Percentiles rank a stretch among this genome's conserved stretches.
Conservation (phyloP, 768 basidiomycete genomes). For the Chlorophyllum brunneum region DNA sequence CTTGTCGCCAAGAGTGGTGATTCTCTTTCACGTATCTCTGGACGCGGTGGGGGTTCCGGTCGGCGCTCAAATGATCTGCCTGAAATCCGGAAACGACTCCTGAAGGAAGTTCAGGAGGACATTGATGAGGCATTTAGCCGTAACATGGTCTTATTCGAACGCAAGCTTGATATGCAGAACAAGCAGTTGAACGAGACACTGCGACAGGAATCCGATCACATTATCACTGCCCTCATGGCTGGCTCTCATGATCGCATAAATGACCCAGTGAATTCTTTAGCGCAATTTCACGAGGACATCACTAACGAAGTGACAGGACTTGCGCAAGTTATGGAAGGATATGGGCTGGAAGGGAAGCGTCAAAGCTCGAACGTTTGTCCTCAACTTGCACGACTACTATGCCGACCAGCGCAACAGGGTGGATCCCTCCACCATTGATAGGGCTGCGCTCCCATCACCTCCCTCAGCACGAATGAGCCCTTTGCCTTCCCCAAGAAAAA, state of each 20-base stretch:
- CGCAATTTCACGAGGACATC: neutral
- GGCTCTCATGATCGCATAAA: conserved; percentile 42
- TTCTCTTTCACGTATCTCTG: conserved; percentile 22
- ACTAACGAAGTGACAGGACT: conserved; percentile 29
- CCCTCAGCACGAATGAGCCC: conserved; percentile 10
- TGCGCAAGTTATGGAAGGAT: conserved; percentile 46
- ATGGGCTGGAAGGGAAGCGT: conserved; percentile 52
- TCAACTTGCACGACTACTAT: conserved; percentile 35
- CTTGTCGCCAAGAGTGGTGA: conserved; percentile 29
- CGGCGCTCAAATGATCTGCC: conserved; percentile 24
- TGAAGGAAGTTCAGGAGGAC: conserved; percentile 31
- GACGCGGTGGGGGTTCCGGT: conserved; percentile 17
- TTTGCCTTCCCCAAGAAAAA: conserved; percentile 15
- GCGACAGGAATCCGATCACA: conserved; percentile 30
- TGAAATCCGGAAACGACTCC: conserved; percentile 23
- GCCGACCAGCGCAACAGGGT: conserved; percentile 20
- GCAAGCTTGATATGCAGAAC: conserved; percentile 42
- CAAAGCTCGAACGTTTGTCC: conserved; percentile 45
- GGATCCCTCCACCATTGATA: conserved; percentile 13
- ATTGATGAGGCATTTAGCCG: conserved; percentile 31
- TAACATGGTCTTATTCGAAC: conserved; percentile 40
- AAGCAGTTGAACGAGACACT: conserved; percentile 29
- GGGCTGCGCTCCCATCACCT: conserved; percentile 16
- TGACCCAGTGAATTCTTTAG: conserved; percentile 30
- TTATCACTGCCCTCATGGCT: conserved; percentile 34